Evolutionary conservation across 1,284 basidiomycete species (phyloP), one percentile per base, ranked within the genome.

Genomic region (Coniophora puteana): DNA sequence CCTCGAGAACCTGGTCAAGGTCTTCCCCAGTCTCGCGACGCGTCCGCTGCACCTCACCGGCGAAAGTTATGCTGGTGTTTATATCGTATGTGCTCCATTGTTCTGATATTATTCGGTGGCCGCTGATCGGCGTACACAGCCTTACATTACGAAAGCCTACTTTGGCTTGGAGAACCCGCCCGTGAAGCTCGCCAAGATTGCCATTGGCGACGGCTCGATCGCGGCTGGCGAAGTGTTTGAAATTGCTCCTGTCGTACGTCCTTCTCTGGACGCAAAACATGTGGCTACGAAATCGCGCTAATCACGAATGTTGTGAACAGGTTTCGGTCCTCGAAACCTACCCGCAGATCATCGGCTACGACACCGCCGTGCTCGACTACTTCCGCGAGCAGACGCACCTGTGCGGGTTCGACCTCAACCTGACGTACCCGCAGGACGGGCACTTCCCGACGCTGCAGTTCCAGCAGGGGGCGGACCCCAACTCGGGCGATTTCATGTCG

Each of bases 141-240:
- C 84, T n/a, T 83, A 83, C 51, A 87, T 85, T 52, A 66, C 78
- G 47, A 82, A 86, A 59, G 65, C 80, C 8, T 82, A 84, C 52
- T 83, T 86, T 48, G 67, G 66, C 28, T 67, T 75, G 57, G 48
- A 66, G 2, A 70, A 76, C 28, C 81, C 83, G n/a, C 83, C 84
- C 1, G 79, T 85, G n/a, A 76, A 73, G 4, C 66, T 87, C 20
- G 66, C 69, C 0, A 81, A 78, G 52, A 76, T 86, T 40, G 78
- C 74, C 11, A 85, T 88, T 36, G 84, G 84, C 13, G 80, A 87
- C 57, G 83, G 79, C 5, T 61, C 78, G 6, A 67, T 84, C 21
- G 66, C 71, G 2, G 66, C 71, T 14, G 65, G 51, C 17, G 63
- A 69, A 32, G 70, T 72, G 8, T 80, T 72, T 40, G 65, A 71